Evolutionary conservation across 1,284 basidiomycete genomes (phyloP), one percentile per base, ranked within the genome.

Genomic region (Abortiporus biennis): DNA sequence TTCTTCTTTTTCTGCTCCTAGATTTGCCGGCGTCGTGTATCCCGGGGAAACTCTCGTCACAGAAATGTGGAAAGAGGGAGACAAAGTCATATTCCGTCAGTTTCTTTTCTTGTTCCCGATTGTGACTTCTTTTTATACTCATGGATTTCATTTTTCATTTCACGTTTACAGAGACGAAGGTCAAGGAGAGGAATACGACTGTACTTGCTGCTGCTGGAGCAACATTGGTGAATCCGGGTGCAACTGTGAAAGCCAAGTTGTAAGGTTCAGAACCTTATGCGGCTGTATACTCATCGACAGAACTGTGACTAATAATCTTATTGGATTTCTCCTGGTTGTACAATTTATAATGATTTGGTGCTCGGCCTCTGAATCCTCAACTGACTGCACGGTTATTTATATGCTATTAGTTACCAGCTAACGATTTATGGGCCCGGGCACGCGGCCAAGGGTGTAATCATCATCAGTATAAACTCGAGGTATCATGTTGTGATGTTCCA

Each of bases 1-100:
- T 23, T 16, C 34, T 22, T 15, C 22, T 12, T 39, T 37, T 12
- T 36, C 20, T 33, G 16, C 27, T 43, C 36, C 42, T 36, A 85
- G 87, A 42, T 93, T 95, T 62, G 78, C 84, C 0, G 90, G 89
- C n/a, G 78, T 87, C 4, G 92, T 99, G 24, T 94, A 87, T 60
- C 95, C 95, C 3, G 94, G 94, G 8, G 93, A 99, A 69, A 98
- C 95, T 0, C 74, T 96, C 36, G 71, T 92, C 15, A 96, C 92
- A 0, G 81, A 91, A 61, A 96, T 97, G 93, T 99, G 95, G 95
- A 97, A 94, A 63, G 92, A 97, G 56, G 90, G 85, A 15, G 67
- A 78, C 56, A 97, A 87, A 67, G 85, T 98, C 50, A 80, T 97
- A 50, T 99, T 99, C 65, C 72, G 89, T 92, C 60, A 58, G 87